A percentile compares a stretch with the other conserved stretches of the same genome.
Conservation (phyloP, 2,329 filamentous ascomycete species). For the Diplodia scrobiculata region DNA sequence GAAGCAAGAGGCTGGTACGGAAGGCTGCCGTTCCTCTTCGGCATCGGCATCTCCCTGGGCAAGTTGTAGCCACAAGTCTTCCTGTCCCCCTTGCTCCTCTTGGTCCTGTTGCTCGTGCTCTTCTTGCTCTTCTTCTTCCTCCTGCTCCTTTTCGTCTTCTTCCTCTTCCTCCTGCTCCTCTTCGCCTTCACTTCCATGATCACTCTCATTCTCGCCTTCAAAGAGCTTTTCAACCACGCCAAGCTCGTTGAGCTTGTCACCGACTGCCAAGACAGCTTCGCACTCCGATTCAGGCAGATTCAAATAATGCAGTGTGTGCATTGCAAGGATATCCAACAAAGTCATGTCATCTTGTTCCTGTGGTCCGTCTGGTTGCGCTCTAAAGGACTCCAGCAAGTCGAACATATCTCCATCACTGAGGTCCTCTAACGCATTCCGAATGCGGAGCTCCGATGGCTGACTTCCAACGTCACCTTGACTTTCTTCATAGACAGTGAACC, state of each 20-base stretch:
- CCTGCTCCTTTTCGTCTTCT: background rate
- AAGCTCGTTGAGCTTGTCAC: background rate
- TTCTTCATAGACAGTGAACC: background rate
- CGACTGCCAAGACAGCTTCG: background rate
- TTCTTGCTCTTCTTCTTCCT: background rate
- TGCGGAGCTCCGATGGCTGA: background rate
- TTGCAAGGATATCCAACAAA: background rate
- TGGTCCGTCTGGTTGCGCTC: background rate
- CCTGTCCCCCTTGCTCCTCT: background rate
- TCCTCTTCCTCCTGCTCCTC: background rate
- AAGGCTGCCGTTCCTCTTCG: background rate
- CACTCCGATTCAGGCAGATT: background rate
- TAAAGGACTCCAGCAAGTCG: background rate
- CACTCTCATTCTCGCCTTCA: background rate
- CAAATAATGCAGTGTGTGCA: constrained; percentile 7
- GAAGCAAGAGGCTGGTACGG: background rate
- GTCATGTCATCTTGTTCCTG: background rate
- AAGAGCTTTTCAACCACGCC: background rate
- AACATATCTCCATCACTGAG: background rate
- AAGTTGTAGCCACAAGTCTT: background rate
- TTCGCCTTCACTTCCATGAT: background rate
- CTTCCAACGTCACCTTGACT: background rate
- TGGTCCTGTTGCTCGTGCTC: background rate
- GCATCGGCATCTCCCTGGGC: background rate
- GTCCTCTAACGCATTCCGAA: background rate